A percentile compares a stretch with the other conserved stretches of the same genome.
These are phyloP conservation scores for Aristolochia contorta DNA, from an alignment of 164 flowering plant genomes.

Conservation along the genomic window DNA sequence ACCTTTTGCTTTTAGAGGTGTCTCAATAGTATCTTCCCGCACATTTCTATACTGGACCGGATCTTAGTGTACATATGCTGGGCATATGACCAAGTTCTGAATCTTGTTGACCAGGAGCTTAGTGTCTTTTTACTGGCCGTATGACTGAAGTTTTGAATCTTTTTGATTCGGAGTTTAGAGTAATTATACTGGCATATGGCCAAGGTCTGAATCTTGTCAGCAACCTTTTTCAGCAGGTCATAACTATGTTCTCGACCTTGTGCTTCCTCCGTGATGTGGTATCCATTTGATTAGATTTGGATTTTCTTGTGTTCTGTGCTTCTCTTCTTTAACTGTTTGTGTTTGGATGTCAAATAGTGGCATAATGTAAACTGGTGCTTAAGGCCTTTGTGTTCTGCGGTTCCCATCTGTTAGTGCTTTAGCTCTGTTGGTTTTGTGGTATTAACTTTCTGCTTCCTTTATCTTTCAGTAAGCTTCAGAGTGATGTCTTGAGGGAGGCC, in stretches of 20 bases:
- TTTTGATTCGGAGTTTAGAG: too few relatives aligned
- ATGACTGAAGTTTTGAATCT: not conserved
- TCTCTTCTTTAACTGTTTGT: not conserved
- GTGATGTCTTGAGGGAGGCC: slow-evolving; percentile 7
- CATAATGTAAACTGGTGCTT: not conserved
- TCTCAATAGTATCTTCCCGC: slow-evolving; percentile 20
- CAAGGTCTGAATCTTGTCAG: too few relatives aligned
- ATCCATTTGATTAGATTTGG: not conserved
- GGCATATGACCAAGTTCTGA: not conserved
- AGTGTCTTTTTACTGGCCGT: not conserved
- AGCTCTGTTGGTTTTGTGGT: too few relatives aligned
- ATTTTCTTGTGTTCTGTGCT: not conserved
- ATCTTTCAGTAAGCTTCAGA: slow-evolving; percentile 7
- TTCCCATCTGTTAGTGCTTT: not conserved
- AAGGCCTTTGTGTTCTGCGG: too few relatives aligned
- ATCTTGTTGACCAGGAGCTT: not conserved
- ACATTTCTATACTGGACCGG: slow-evolving; percentile 1
- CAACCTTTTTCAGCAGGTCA: not conserved
- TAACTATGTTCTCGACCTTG: not conserved
- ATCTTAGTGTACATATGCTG: not conserved
- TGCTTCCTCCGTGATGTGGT: too few relatives aligned
- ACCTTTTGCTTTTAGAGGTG: slow-evolving; percentile 5
- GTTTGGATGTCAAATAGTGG: not conserved
- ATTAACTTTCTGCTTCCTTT: not conserved
- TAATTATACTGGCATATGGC: too few relatives aligned